Evolutionary conservation across 2,329 filamentous ascomycete genomes (phyloP), one percentile per base, ranked within the genome.

Genomic region (Gnomoniopsis smithogilvyi): DNA sequence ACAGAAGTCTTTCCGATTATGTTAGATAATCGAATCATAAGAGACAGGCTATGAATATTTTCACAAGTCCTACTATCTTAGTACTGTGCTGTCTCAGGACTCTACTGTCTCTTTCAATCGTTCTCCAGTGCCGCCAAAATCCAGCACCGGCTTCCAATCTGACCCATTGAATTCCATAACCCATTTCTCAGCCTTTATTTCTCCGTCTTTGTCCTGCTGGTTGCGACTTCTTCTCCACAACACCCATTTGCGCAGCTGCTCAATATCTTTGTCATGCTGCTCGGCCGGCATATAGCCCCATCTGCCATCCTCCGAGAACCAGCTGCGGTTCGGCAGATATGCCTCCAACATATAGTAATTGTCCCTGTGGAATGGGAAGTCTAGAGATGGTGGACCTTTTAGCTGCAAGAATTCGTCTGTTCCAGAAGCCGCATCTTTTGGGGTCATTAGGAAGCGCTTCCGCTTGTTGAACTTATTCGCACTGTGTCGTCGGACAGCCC

Each of bases 291-390:
- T 58, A 47, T 85, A 86, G 41, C 77, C 66, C 83, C 82, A 86
- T 46, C 68, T 68, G 41, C 71, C 66, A 4, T 74, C 65, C 10
- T 77, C 72, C 17, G 72, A 73, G 51, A 70, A 76, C 83, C 83
- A 86, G 49, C 75, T 77, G 22, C 84, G 74, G 62, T 81, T 81
- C 0, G 84, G 84, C 51, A 86, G 65, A 63, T 82, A 86, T 1
- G 79, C 80, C 66, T 85, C 76, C 30, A 86, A 73, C 73, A 81
- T 78, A 65, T 86, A 83, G 65, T 86, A 86, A 49, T 80, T 78
- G 59, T 86, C 84, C 22, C 84, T 72, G 53, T 80, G 76, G 57
- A 76, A 84, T 0, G 82, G 82, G 12, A 83, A 77, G 54, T 84
- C 80, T 12, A 79, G 65, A 0, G 77, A 80, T 0, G 76, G 74